Conservation (phyloP, 805 yeast species). For the Ogataea corticis region DNA sequence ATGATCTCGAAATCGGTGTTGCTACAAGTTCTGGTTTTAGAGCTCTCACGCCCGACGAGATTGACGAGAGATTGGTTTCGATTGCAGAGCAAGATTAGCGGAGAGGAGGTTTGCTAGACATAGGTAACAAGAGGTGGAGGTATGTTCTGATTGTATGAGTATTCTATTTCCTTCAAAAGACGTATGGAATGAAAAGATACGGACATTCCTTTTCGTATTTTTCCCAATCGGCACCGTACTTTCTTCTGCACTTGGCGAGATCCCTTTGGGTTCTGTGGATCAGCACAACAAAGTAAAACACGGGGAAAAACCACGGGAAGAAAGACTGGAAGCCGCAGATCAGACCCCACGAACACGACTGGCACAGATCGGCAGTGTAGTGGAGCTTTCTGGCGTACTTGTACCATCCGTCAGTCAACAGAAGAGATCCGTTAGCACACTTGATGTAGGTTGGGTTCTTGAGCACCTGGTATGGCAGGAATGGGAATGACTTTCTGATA, state of each 20-base stretch:
- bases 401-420: conserved; percentile 94
- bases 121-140: neutral
- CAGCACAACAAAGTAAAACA: conserved; percentile 83
- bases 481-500: conserved; percentile 89
- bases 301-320: conserved; percentile 95
- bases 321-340: conserved; percentile 85
- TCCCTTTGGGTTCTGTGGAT: conserved; percentile 90
- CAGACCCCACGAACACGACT: conserved; percentile 88
- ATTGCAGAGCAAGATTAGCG: conserved; percentile 92
- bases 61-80: conserved; percentile 89
- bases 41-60: conserved; percentile 76
- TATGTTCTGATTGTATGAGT: too few relatives aligned
- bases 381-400: conserved; percentile 90
- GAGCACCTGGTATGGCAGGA: conserved; percentile 79
- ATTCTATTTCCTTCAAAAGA: conserved; percentile 44
- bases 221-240: conserved; percentile 95
- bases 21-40: conserved; percentile 74
- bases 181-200: conserved; percentile 85
- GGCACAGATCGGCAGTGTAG: conserved; percentile 92
- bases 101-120: neutral
- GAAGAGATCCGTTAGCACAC: conserved; percentile 80
- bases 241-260: conserved; percentile 74
- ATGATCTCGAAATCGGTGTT: conserved; percentile 91
- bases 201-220: conserved; percentile 86
- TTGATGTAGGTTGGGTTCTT: conserved; percentile 81